Base-by-base conservation (phyloP, 495 filamentous ascomycete genomes). In the Mycothermus thermophilus region DNA sequence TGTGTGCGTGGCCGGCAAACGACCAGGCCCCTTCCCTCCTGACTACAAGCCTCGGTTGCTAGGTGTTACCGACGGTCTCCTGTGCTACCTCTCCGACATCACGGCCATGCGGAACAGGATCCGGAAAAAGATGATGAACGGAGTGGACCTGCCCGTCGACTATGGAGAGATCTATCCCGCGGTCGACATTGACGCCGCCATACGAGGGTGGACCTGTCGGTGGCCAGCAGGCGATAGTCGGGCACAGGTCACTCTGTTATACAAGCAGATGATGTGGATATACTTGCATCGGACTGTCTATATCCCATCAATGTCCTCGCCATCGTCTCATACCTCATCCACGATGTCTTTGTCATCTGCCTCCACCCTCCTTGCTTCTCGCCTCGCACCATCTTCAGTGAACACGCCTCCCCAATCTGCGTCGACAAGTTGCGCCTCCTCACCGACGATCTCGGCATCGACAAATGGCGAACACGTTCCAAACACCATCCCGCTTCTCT, bases 231-330 rank as follows among this genome's bases (percentile, higher is more conserved):
- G 80, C 8, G 77, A 83, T 15, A 69, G 74, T 14, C 80, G 86
- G 26, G 80, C 76, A 50, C 70, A 67, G n/a, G 73, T 84, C 19
- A 79, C 77, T 1, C 72, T 85, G 38, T 69, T 94, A 4, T 93
- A 94, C 54, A 75, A 84, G 28, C 85, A 93, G 52, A 84, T 80
- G 46, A 82, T 85, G 39, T 93, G 83, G 83, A 74, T 93, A 4
- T 93, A 94, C 48, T 67, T 94, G 0, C 80, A 80, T 51, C 75
- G 86, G 19, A 93, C 86, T 1, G 80, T 90, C 43, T 75, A 79
- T 38, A 80, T 80, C n/a, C 67, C 68, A 1, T 57, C 57, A 8
- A 37, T 56, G 0, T 37, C 41, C 5, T 37, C 62, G n/a, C 38
- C 52, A 3, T 38, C 52, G 5, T 38, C 54, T 7, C 41, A 46